Conservation (phyloP, 306 rosid species). For the Prunus mongolica region DNA sequence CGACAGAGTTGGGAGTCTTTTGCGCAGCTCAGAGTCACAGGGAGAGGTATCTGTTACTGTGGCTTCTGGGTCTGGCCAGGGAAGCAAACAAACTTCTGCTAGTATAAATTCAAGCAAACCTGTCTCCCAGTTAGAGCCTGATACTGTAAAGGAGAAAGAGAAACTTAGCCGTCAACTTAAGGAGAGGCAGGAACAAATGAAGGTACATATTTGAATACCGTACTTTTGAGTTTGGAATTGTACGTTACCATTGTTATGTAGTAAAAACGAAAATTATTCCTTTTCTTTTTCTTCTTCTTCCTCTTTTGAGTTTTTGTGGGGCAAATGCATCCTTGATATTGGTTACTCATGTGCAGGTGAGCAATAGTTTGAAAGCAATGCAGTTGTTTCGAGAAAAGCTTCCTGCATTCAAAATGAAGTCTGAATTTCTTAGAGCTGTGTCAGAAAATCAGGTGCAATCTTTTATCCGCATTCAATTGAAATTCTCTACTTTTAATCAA, state of each 20-base stretch:
- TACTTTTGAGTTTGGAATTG: slow-evolving; percentile 7
- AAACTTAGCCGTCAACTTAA: slow-evolving; percentile 64
- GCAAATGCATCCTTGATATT: not conserved
- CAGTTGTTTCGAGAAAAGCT: slow-evolving; percentile 74
- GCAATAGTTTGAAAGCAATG: slow-evolving; percentile 59
- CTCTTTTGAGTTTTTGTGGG: slow-evolving; percentile 14
- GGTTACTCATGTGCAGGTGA: slow-evolving; percentile 41
- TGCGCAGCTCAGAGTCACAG: slow-evolving; percentile 49
- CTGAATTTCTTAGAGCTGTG: slow-evolving; percentile 74
- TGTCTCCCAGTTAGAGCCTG: slow-evolving; percentile 31
- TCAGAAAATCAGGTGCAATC: slow-evolving; percentile 70
- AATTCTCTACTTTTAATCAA: not conserved
- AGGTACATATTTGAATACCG: slow-evolving; percentile 42
- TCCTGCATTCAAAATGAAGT: slow-evolving; percentile 81
- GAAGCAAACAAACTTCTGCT: slow-evolving; percentile 34
- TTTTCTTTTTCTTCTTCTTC: not conserved
- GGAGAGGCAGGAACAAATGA: slow-evolving; percentile 62
- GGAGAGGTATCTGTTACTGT: slow-evolving; percentile 22
- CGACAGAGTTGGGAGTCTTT: slow-evolving; percentile 73
- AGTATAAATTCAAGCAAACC: slow-evolving; percentile 25
- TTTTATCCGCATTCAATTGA: not conserved
- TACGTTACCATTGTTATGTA: not conserved
- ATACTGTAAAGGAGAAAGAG: slow-evolving; percentile 57
- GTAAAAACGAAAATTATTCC: not conserved
- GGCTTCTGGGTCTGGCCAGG: slow-evolving; percentile 35